Conservation (phyloP, 2,329 filamentous ascomycete species). For the Coniochaeta ligniaria region DNA sequence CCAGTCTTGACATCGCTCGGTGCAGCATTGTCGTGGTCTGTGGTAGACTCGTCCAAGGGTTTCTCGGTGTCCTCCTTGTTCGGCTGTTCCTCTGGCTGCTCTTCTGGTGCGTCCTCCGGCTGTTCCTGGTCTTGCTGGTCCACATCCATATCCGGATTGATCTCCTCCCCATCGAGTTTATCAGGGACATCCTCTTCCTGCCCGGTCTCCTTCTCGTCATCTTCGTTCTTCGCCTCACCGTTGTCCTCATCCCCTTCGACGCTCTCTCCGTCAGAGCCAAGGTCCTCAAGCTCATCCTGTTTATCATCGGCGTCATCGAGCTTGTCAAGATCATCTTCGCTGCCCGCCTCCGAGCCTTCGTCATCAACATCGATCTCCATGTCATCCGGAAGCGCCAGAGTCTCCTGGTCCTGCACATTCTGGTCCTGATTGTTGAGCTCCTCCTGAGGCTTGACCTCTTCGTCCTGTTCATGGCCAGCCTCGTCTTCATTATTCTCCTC, state of each 20-base stretch:
- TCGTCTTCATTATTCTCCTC: conserved; percentile 46
- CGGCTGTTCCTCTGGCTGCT: conserved; percentile 36
- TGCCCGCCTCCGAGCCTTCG: conserved; percentile 42
- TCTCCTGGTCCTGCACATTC: conserved; percentile 73
- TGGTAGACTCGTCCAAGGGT: conserved; percentile 37
- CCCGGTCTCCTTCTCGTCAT: conserved; percentile 14
- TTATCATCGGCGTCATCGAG: conserved; percentile 14
- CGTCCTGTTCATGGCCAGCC: conserved; percentile 53
- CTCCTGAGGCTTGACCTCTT: conserved; percentile 47
- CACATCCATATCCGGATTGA: conserved; percentile 27
- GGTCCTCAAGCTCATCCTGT: conserved; percentile 20
- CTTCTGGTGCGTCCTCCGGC: conserved; percentile 41
- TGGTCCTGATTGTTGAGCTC: conserved; percentile 59
- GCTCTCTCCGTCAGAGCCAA: conserved; percentile 38
- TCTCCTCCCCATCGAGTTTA: conserved; percentile 32
- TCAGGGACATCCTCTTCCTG: conserved; percentile 33
- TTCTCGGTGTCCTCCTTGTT: conserved; percentile 36
- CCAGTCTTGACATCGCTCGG: conserved; percentile 59
- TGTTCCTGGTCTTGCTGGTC: conserved; percentile 24
- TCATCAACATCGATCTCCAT: conserved; percentile 73
- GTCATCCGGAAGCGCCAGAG: conserved; percentile 78
- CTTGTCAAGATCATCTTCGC: conserved; percentile 48
- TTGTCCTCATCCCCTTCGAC: conserved; percentile 37
- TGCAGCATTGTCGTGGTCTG: conserved; percentile 54
- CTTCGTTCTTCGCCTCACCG: conserved; percentile 36